Evolutionary conservation across 78 protist species (phyloP).

Genomic region (Speleostelium caveatum): DNA sequence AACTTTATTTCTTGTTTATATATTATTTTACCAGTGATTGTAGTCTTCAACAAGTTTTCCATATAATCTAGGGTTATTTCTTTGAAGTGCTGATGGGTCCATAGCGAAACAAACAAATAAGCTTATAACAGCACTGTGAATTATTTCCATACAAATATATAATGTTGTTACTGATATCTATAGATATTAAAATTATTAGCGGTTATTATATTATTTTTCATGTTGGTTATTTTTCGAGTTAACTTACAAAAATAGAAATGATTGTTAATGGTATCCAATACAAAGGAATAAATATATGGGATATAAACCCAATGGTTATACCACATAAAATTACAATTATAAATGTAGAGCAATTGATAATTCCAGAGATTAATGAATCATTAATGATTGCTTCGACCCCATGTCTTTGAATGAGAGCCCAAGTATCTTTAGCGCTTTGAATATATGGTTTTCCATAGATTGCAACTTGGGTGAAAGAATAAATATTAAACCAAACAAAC

Average conservation of each 20-base stretch:
- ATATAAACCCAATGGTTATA: background rate
- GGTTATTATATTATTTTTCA: too few relatives aligned
- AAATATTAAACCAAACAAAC: constrained; percentile 40
- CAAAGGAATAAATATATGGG: background rate
- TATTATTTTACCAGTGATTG: background rate
- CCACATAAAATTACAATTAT: background rate
- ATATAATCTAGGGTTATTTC: background rate
- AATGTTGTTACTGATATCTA: background rate
- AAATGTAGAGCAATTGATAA: background rate
- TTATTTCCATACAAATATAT: background rate
- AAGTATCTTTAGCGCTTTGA: constrained; percentile 79
- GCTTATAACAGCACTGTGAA: background rate
- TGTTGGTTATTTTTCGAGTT: too few relatives aligned
- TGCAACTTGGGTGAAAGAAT: constrained; percentile 84
- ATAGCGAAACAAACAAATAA: background rate
- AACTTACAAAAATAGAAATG: too few relatives aligned
- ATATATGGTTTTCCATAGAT: constrained; percentile 84
- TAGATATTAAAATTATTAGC: too few relatives aligned
- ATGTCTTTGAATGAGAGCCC: constrained; percentile 63
- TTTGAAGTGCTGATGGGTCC: background rate
- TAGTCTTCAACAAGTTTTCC: background rate
- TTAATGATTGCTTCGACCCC: constrained; percentile 63
- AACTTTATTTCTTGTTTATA: too few relatives aligned
- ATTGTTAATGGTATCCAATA: background rate
- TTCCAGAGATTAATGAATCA: constrained; percentile 34